phyloP scores from a whole-genome alignment of 495 filamentous ascomycete genomes.

The Peziza echinospora region DNA sequence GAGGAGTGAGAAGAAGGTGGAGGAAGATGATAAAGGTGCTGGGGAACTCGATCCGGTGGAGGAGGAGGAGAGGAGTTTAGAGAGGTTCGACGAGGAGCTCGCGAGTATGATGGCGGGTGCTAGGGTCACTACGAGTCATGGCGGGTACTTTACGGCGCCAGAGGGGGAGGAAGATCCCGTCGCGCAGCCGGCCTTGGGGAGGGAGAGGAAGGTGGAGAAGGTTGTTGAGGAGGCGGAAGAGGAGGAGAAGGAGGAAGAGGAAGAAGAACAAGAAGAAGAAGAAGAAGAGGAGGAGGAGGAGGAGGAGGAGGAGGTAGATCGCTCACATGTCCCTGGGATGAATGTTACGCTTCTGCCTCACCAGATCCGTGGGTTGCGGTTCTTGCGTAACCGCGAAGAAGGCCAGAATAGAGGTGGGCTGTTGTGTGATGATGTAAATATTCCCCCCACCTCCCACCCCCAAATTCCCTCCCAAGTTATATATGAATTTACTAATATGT shows the following conservation, averaged over 20 bases:
- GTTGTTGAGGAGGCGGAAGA: not conserved
- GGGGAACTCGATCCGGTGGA: conserved; percentile 60
- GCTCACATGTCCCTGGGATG: conserved; percentile 57
- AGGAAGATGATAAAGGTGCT: conserved; percentile 17
- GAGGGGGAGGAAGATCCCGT: not conserved
- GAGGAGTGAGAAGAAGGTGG: conserved; percentile 1
- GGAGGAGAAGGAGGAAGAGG: conserved; percentile 2
- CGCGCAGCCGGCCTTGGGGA: not conserved
- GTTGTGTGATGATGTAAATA: conserved; percentile 47
- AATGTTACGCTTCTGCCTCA: conserved; percentile 75
- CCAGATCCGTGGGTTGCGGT: conserved; percentile 75
- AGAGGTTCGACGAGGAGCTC: conserved; percentile 41
- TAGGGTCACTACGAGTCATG: conserved; percentile 2
- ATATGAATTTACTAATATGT: not conserved
- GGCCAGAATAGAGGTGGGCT: conserved; percentile 66
- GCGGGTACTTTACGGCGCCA: not conserved
- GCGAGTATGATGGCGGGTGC: conserved; percentile 40
- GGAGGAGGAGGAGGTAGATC: conserved; percentile 43
- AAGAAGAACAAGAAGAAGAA: conserved; percentile 9
- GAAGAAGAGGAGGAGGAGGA: conserved; percentile 25
- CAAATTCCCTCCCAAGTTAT: not conserved
- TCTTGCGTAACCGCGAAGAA: conserved; percentile 80
- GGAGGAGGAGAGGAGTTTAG: not conserved
- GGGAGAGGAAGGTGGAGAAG: not conserved
- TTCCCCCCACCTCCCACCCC: not conserved